Evolutionary conservation across 768 basidiomycete species (phyloP).

Genomic region (Hemileccinum impolitum): DNA sequence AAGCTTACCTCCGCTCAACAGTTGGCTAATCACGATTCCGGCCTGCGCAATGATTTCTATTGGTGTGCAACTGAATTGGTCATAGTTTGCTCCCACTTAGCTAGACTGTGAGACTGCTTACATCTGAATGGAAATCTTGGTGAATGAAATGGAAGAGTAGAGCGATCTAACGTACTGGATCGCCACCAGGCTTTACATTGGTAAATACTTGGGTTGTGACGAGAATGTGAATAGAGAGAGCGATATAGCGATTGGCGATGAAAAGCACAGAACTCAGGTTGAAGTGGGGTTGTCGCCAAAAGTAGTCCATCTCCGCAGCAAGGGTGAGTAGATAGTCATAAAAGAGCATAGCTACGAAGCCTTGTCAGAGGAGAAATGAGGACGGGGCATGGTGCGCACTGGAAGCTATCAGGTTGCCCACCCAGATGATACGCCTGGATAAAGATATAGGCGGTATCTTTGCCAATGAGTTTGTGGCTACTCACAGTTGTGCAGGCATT

Average conservation of each 20-base stretch:
- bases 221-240: conserved; percentile 37
- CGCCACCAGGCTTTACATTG: background rate
- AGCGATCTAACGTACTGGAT: conserved; percentile 1
- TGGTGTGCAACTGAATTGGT: conserved; percentile 1
- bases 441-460: no score
- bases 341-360: conserved; percentile 27
- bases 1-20: conserved; percentile 8
- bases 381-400: conserved; percentile 1
- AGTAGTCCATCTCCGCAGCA: conserved; percentile 37
- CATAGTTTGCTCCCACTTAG: background rate
- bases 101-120: conserved; percentile 1
- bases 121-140: conserved; percentile 1
- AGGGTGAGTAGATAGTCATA: conserved; percentile 50
- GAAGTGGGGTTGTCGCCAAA: conserved; percentile 37
- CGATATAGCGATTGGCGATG: conserved; percentile 41
- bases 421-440: background rate
- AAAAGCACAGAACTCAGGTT: conserved; percentile 38
- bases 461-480: background rate
- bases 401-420: background rate
- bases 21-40: conserved; percentile 7
- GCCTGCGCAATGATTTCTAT: background rate
- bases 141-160: background rate
- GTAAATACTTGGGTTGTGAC: conserved; percentile 35
- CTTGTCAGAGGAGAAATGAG: background rate
- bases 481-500: conserved; percentile 5